phyloP scores from a whole-genome alignment of 169 alveolate species.

The Cryptosporidium canis region DNA sequence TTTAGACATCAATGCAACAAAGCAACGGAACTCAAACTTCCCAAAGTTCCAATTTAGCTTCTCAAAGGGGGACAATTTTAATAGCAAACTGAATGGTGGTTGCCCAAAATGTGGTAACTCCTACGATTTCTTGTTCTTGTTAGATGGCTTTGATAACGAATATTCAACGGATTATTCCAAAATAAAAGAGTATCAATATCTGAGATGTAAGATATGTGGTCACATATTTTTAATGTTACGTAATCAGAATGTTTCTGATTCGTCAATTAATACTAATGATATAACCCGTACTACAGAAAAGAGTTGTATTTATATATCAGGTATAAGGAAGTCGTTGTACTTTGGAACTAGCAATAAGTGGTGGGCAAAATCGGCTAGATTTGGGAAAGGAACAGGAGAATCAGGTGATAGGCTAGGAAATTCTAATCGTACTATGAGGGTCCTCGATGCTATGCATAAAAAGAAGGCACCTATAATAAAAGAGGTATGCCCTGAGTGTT shows the following conservation, averaged over 20 bases:
- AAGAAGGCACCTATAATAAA: conserved; percentile 74
- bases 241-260: conserved; percentile 8
- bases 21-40: conserved; percentile 7
- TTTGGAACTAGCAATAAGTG: conserved; percentile 18
- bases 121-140: conserved; percentile 4
- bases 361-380: conserved; percentile 9
- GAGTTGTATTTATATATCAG: conserved; percentile 15
- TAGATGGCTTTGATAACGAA: not conserved
- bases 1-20: conserved; percentile 2
- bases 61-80: conserved; percentile 31
- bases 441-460: conserved; percentile 75
- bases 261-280: not conserved
- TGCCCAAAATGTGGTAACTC: conserved; percentile 48
- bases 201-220: conserved; percentile 36
- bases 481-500: conserved; percentile 85
- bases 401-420: not conserved
- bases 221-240: not conserved
- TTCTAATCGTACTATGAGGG: conserved; percentile 38
- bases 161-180: too few species aligned
- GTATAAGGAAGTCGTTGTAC: conserved; percentile 22
- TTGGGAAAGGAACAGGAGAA: not conserved
- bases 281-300: not conserved
- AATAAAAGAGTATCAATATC: not conserved
- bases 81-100: conserved; percentile 21
- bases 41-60: conserved; percentile 52